Conservation (phyloP, 176 grass and related monocot species). For the Saccharum officinarum region DNA sequence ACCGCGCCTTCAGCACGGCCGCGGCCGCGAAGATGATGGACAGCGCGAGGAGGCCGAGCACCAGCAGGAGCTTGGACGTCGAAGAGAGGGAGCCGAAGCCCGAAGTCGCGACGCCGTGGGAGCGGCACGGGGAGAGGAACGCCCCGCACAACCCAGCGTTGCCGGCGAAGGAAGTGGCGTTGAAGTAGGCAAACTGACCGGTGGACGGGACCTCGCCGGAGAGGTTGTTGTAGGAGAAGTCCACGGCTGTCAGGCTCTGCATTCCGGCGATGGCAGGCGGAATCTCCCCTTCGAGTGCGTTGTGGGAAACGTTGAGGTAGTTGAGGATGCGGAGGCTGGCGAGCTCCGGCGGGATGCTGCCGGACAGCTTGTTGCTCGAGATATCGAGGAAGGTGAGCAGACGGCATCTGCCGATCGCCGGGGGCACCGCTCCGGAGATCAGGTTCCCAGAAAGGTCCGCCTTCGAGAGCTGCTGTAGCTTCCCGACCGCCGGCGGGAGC, state of each 20-base stretch:
- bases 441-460: constrained; percentile 62
- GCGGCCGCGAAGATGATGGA: constrained; percentile 77
- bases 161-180: constrained; percentile 78
- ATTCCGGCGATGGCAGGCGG: constrained; percentile 65
- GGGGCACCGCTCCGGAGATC: constrained; percentile 51
- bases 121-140: constrained; percentile 55
- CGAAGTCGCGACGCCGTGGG: constrained; percentile 37
- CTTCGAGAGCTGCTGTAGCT: constrained; percentile 77
- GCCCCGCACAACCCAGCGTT: constrained; percentile 69
- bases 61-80: constrained; percentile 67
- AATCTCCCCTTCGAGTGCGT: constrained; percentile 62
- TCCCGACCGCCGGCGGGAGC: constrained; percentile 56
- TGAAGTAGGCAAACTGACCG: constrained; percentile 91
- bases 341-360: constrained; percentile 59
- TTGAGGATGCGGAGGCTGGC: constrained; percentile 68
- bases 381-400: constrained; percentile 80
- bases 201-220: constrained; percentile 63
- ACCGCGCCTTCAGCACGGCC: constrained; percentile 80
- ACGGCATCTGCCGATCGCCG: constrained; percentile 61
- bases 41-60: constrained; percentile 65
- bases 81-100: constrained; percentile 49
- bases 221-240: constrained; percentile 88
- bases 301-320: constrained; percentile 84
- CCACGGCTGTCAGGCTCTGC: constrained; percentile 92
- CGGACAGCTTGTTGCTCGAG: constrained; percentile 64